phyloP scores from a whole-genome alignment of 2,329 filamentous ascomycete genomes.

The Penicillium psychrosexuale region DNA sequence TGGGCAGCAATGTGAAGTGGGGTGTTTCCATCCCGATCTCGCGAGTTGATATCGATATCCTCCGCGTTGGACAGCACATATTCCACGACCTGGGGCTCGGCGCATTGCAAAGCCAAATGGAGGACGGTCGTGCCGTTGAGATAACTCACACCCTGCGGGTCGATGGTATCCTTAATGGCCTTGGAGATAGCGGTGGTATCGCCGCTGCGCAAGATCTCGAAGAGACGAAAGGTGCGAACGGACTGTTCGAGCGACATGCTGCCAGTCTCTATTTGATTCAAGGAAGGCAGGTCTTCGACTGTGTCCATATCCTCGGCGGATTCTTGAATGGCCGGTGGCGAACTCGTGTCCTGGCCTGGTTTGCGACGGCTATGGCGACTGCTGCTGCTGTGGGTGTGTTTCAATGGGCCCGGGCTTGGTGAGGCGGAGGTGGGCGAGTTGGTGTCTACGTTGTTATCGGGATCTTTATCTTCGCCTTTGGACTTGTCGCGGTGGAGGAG shows the following conservation, averaged over 20 bases:
- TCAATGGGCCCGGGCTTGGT: conserved; percentile 29
- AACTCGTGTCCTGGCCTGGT: conserved; percentile 23
- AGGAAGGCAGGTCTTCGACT: conserved; percentile 35
- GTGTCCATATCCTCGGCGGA: conserved; percentile 29
- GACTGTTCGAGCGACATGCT: conserved; percentile 77
- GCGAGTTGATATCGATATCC: conserved; percentile 77
- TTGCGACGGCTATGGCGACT: conserved; percentile 32
- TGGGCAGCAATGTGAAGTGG: conserved; percentile 82
- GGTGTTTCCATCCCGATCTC: conserved; percentile 92
- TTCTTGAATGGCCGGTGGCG: conserved; percentile 20
- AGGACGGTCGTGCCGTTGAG: conserved; percentile 76
- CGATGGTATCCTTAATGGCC: conserved; percentile 63
- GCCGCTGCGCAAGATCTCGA: conserved; percentile 85
- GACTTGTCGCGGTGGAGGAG: conserved; percentile 53
- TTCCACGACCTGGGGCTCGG: conserved; percentile 86
- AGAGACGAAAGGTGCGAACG: conserved; percentile 88
- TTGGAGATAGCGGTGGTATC: conserved; percentile 88
- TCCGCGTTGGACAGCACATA: conserved; percentile 80
- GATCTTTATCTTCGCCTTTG: conserved; percentile 42
- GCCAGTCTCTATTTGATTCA: conserved; percentile 31
- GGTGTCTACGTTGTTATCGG: conserved; percentile 19
- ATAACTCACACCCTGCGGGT: conserved; percentile 47
- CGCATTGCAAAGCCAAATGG: conserved; percentile 92
- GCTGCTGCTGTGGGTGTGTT: conserved; percentile 30
- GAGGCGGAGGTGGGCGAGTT: conserved; percentile 28